A percentile compares a stretch with the other conserved stretches of the same genome.
Evolutionary conservation across 805 yeast genomes (phyloP).

Genomic region (Komagataella ulmi): DNA sequence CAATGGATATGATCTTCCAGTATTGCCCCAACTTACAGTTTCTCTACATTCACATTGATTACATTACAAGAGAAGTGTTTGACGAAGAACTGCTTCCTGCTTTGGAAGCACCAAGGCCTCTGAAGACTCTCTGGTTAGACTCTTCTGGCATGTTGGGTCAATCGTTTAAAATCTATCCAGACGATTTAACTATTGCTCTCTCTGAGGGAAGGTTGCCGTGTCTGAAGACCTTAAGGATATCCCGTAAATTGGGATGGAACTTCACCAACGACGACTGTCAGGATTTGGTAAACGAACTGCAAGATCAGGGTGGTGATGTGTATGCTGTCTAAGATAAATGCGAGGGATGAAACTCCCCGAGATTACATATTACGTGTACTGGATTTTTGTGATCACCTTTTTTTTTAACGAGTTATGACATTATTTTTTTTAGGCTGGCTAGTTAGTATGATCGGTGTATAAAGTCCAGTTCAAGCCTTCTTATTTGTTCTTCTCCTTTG

Average conservation of each 20-base stretch:
- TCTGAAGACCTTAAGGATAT: constrained; percentile 49
- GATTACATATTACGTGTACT: not conserved
- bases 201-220: constrained; percentile 65
- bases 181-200: constrained; percentile 77
- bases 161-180: constrained; percentile 71
- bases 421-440: not conserved
- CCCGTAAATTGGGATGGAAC: constrained; percentile 82
- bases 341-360: not conserved
- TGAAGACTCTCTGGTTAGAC: constrained; percentile 55
- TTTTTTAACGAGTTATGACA: not conserved
- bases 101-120: constrained; percentile 24
- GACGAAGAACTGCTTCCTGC: constrained; percentile 28
- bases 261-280: constrained; percentile 43
- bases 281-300: constrained; percentile 56
- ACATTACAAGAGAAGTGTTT: constrained; percentile 40
- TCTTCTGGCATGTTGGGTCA: constrained; percentile 85
- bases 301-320: constrained; percentile 68
- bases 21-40: constrained; percentile 63
- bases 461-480: not conserved
- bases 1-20: constrained; percentile 60
- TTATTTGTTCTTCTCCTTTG: not conserved
- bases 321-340: constrained; percentile 23
- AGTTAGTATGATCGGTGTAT: not conserved
- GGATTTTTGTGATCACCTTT: constrained; percentile 12
- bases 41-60: constrained; percentile 69